These are phyloP conservation scores for Rhizophagus clarus DNA, from an alignment of 192 early-diverging fungal species.

Conservation along the genomic window DNA sequence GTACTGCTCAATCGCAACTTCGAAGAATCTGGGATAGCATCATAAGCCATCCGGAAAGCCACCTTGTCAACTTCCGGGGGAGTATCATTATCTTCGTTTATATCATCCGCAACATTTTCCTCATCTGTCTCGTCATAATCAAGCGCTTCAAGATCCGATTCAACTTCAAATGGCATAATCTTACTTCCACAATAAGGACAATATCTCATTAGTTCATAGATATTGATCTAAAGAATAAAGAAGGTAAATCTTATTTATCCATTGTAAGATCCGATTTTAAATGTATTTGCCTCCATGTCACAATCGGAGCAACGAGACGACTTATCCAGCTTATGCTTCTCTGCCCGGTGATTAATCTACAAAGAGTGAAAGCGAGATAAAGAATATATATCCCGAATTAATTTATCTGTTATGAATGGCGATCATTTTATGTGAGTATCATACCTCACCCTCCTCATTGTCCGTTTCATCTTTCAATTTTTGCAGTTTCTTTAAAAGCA, in stretches of 20 bases:
- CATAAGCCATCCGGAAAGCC: conserved; percentile 12
- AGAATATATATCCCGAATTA: conserved; percentile 9
- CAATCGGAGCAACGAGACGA: background rate
- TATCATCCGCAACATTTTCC: background rate
- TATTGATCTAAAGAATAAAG: conserved; percentile 18
- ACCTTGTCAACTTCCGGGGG: conserved; percentile 14
- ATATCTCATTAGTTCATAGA: background rate
- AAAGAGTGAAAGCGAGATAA: conserved; percentile 27
- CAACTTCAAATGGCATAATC: background rate
- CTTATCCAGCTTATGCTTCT: conserved; percentile 8
- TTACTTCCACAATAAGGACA: conserved; percentile 1
- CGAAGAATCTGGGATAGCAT: conserved; percentile 9
- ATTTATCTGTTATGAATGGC: too few relatives aligned
- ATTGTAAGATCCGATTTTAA: conserved; percentile 7
- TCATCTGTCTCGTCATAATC: background rate
- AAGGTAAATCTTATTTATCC: conserved; percentile 6
- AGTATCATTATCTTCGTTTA: background rate
- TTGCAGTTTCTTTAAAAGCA: too few relatives aligned
- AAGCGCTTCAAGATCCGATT: conserved; percentile 16
- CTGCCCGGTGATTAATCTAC: conserved; percentile 3
- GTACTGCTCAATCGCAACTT: conserved; percentile 29
- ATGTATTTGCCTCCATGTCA: conserved; percentile 4
- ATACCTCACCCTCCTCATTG: conserved; percentile 24
- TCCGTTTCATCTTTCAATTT: too few relatives aligned
- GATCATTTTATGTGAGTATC: conserved; percentile 19